Evolutionary conservation across 805 yeast genomes (phyloP).

Genomic region (Metschnikowia gelsemii): DNA sequence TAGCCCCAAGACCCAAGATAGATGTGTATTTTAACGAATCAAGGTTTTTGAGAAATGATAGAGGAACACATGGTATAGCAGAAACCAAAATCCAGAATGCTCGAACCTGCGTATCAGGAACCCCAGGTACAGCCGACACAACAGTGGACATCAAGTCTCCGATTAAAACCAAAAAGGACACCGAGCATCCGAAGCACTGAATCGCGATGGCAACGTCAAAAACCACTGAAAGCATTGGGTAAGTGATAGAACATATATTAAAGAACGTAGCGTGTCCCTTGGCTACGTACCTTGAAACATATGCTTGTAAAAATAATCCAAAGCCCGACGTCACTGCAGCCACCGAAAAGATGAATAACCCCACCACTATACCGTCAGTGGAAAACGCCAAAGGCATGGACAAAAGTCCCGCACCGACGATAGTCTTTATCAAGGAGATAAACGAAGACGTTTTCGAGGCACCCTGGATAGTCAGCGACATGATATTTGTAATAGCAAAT

Average conservation of each 20-base stretch:
- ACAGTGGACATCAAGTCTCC: slow-evolving; percentile 76
- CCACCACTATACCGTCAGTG: slow-evolving; percentile 64
- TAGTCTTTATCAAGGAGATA: slow-evolving; percentile 68
- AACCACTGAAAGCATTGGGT: slow-evolving; percentile 62
- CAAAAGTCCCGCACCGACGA: slow-evolving; percentile 76
- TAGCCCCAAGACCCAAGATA: slow-evolving; percentile 76
- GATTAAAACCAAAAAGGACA: slow-evolving; percentile 67
- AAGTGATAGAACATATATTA: slow-evolving; percentile 61
- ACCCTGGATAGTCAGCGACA: slow-evolving; percentile 14
- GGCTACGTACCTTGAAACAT: slow-evolving; percentile 55
- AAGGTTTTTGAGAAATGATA: slow-evolving; percentile 70
- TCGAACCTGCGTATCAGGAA: slow-evolving; percentile 32
- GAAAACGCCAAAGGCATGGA: slow-evolving; percentile 76
- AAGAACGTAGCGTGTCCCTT: slow-evolving; percentile 69
- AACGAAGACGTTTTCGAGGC: slow-evolving; percentile 60
- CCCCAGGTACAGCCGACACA: slow-evolving; percentile 25
- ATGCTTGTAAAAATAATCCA: slow-evolving; percentile 63
- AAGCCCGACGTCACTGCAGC: slow-evolving; percentile 67
- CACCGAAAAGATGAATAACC: slow-evolving; percentile 50
- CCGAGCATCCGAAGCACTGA: slow-evolving; percentile 77
- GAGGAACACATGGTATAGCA: slow-evolving; percentile 46
- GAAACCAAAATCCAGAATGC: slow-evolving; percentile 62
- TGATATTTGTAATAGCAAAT: no score
- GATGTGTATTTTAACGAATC: slow-evolving; percentile 87
- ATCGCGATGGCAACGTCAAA: slow-evolving; percentile 73